phyloP scores from a whole-genome alignment of 2,329 filamentous ascomycete genomes.

The Zymoseptoria passerinii region DNA sequence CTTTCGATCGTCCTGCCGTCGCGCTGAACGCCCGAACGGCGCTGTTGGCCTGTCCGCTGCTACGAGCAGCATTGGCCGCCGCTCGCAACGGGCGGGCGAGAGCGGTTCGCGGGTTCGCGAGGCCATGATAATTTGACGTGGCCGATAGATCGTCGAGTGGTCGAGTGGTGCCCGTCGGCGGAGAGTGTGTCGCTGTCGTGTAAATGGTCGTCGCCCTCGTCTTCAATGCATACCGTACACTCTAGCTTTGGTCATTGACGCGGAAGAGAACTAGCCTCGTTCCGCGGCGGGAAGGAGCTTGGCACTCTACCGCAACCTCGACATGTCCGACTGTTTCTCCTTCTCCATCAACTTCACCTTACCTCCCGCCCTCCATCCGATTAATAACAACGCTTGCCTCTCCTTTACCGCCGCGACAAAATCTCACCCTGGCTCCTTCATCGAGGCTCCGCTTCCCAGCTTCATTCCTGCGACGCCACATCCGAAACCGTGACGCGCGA shows the following conservation, averaged over 20 bases:
- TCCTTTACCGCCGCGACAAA: neutral
- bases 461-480: conserved; percentile 12
- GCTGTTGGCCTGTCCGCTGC: conserved; percentile 5
- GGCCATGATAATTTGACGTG: conserved; percentile 6
- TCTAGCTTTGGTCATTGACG: too few relatives aligned
- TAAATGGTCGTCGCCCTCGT: neutral
- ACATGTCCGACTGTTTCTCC: neutral
- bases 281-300: too few relatives aligned
- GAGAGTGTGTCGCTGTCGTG: neutral
- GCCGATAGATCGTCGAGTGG: neutral
- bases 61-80: conserved; percentile 1
- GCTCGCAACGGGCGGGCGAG: conserved; percentile 8
- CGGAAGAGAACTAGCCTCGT: too few relatives aligned
- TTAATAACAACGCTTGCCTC: neutral
- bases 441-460: conserved; percentile 1
- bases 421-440: neutral
- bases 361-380: neutral
- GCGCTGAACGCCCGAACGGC: conserved; percentile 37
- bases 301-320: too few relatives aligned
- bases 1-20: conserved; percentile 35
- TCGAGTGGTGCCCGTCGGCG: neutral
- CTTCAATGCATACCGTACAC: neutral
- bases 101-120: conserved; percentile 8
- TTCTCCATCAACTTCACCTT: neutral
- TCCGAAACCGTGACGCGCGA: conserved; percentile 24